These are phyloP conservation scores for Remersonia thermophila DNA, from an alignment of 2,329 filamentous ascomycete genomes.

Conservation along the genomic window DNA sequence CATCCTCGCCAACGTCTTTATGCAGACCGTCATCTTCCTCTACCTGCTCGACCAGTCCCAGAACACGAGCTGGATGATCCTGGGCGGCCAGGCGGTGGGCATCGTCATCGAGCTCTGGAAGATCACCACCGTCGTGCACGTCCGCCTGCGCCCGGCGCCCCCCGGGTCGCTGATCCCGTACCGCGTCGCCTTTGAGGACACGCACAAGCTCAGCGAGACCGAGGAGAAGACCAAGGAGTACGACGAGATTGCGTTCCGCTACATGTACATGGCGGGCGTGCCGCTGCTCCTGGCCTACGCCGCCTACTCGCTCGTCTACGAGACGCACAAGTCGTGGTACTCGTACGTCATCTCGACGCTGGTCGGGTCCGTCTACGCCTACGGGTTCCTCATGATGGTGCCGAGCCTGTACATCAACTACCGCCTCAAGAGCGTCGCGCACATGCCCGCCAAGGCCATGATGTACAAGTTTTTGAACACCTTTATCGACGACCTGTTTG, in stretches of 20 bases:
- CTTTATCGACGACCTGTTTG: slow-evolving; percentile 97
- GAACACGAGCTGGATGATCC: slow-evolving; percentile 97
- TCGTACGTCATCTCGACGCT: slow-evolving; percentile 90
- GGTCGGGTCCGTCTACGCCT: slow-evolving; percentile 92
- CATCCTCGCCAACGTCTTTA: slow-evolving; percentile 93
- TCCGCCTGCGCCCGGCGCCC: slow-evolving; percentile 61
- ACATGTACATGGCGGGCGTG: slow-evolving; percentile 85
- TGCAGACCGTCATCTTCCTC: slow-evolving; percentile 91
- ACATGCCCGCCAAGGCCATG: slow-evolving; percentile 95
- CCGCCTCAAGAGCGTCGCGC: slow-evolving; percentile 83
- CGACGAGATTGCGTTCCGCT: slow-evolving; percentile 93
- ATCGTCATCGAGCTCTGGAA: slow-evolving; percentile 70
- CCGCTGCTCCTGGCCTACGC: slow-evolving; percentile 84
- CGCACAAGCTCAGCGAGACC: slow-evolving; percentile 87
- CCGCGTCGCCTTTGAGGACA: slow-evolving; percentile 80
- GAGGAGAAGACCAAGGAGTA: slow-evolving; percentile 99
- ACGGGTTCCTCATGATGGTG: slow-evolving; percentile 99
- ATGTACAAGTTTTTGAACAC: slow-evolving; percentile 98
- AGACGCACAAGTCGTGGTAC: slow-evolving; percentile 96
- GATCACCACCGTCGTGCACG: slow-evolving; percentile 87
- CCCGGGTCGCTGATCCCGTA: slow-evolving; percentile 66
- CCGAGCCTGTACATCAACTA: slow-evolving; percentile 98
- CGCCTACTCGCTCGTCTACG: slow-evolving; percentile 80
- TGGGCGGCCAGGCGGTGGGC: slow-evolving; percentile 82
- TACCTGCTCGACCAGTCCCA: slow-evolving; percentile 96